Conservation (phyloP, 2,329 filamentous ascomycete species). For the Chrysoporthe austroafricana region DNA sequence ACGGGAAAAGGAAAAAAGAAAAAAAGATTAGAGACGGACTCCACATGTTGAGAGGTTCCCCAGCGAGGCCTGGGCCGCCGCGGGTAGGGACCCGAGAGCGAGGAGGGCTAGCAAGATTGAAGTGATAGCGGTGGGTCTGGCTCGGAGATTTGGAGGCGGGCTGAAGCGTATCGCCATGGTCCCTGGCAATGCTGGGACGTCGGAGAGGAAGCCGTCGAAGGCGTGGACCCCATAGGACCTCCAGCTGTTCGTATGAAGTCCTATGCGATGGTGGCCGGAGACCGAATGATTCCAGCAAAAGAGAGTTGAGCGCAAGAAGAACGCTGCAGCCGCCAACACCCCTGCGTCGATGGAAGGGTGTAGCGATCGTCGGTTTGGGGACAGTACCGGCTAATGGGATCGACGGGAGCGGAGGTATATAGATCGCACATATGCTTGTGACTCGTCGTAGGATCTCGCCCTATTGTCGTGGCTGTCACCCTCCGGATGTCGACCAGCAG, state of each 20-base stretch:
- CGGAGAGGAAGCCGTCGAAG: background rate
- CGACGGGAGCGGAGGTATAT: too few relatives aligned
- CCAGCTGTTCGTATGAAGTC: background rate
- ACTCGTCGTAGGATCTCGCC: too few relatives aligned
- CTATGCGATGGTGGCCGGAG: background rate
- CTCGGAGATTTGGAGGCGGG: background rate
- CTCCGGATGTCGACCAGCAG: too few relatives aligned
- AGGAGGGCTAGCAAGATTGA: conserved; percentile 16
- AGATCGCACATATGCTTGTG: too few relatives aligned
- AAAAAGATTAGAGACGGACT: conserved; percentile 12
- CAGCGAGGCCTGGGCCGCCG: conserved; percentile 18
- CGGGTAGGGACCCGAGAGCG: conserved; percentile 2
- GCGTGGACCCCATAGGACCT: background rate
- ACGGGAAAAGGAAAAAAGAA: background rate
- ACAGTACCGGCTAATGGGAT: too few relatives aligned
- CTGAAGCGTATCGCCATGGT: background rate
- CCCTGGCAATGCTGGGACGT: background rate
- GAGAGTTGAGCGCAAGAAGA: too few relatives aligned
- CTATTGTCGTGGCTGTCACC: too few relatives aligned
- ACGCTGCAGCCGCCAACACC: too few relatives aligned
- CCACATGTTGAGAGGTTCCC: conserved; percentile 17
- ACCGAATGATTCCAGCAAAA: too few relatives aligned
- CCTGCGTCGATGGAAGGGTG: too few relatives aligned
- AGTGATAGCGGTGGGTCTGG: background rate
- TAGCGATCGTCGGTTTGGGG: too few relatives aligned